Percentiles rank a stretch among this genome's conserved stretches.
These are phyloP conservation scores for Ustilago crameri DNA, from an alignment of 1,284 basidiomycete species.

Conservation along the genomic window DNA sequence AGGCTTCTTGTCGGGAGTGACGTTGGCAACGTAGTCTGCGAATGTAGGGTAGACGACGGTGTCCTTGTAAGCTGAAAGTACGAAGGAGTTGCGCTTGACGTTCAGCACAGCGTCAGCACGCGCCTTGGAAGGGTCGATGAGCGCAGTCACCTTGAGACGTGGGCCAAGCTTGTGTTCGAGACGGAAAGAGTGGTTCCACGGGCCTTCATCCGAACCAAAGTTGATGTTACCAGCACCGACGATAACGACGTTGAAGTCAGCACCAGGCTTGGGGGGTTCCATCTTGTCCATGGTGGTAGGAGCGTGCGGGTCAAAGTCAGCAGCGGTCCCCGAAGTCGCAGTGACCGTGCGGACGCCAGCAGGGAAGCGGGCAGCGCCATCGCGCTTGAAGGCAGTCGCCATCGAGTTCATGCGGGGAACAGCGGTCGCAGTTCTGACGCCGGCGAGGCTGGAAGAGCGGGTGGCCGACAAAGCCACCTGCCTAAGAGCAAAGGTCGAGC, in stretches of 20 bases:
- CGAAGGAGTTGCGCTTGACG: conserved; percentile 93
- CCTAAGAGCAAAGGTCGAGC: conserved; percentile 40
- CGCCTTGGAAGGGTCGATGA: conserved; percentile 88
- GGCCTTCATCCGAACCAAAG: conserved; percentile 66
- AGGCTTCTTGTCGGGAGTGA: conserved; percentile 71
- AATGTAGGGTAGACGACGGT: conserved; percentile 88
- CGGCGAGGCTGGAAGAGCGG: conserved; percentile 29
- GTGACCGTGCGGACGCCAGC: conserved; percentile 21
- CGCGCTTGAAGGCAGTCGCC: conserved; percentile 19
- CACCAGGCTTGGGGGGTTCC: conserved; percentile 63
- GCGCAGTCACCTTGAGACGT: conserved; percentile 91
- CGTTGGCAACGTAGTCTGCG: conserved; percentile 81
- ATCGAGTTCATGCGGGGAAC: conserved; percentile 19
- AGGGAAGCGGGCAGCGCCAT: conserved; percentile 15
- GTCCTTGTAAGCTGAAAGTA: conserved; percentile 89
- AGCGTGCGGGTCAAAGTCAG: conserved; percentile 60
- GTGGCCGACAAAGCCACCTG: conserved; percentile 43
- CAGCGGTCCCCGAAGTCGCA: conserved; percentile 10
- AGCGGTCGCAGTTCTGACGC: conserved; percentile 16
- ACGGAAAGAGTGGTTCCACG: conserved; percentile 68
- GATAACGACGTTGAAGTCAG: conserved; percentile 67
- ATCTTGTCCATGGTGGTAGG: conserved; percentile 67
- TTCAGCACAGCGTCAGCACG: conserved; percentile 83
- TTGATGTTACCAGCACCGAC: conserved; percentile 67
- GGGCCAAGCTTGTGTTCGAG: conserved; percentile 82